These are phyloP conservation scores for Anastatica hierochuntica DNA, from an alignment of 345 rosid species.

Conservation along the genomic window DNA sequence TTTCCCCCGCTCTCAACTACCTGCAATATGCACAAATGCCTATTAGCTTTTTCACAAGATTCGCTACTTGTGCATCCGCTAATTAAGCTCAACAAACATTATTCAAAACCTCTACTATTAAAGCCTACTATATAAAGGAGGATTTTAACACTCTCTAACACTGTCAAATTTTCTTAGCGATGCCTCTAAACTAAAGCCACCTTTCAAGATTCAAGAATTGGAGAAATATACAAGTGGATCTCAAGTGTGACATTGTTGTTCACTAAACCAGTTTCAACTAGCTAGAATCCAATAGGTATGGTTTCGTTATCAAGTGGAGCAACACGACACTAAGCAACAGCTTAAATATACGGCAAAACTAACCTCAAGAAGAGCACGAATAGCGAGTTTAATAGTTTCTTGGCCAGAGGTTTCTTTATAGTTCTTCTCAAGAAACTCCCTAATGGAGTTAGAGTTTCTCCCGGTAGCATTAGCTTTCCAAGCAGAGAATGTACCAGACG, in stretches of 20 bases:
- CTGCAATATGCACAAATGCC: conserved; percentile 23
- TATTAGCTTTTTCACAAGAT: background rate
- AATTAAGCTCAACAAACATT: too few species aligned
- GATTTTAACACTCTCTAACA: background rate
- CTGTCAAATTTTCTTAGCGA: background rate
- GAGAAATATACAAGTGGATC: background rate
- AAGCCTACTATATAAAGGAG: too few species aligned
- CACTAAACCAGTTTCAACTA: background rate
- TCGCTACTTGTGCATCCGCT: too few species aligned
- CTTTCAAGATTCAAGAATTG: too few species aligned
- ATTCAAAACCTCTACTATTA: background rate
- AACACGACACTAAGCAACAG: background rate
- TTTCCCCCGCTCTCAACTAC: conserved; percentile 96
- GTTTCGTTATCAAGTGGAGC: background rate
- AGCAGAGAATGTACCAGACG: conserved; percentile 90
- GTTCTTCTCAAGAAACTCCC: conserved; percentile 89
- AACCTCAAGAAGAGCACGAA: conserved; percentile 90
- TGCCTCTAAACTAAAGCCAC: background rate
- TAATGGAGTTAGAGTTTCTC: conserved; percentile 76
- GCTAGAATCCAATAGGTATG: background rate
- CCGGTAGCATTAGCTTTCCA: conserved; percentile 98
- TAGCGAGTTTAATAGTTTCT: conserved; percentile 84
- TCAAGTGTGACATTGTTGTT: background rate
- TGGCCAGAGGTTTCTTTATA: conserved; percentile 75
- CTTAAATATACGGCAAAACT: too few species aligned